Base-by-base conservation (phyloP, 208 protist genomes). In the Acanthamoeba sp. region DNA sequence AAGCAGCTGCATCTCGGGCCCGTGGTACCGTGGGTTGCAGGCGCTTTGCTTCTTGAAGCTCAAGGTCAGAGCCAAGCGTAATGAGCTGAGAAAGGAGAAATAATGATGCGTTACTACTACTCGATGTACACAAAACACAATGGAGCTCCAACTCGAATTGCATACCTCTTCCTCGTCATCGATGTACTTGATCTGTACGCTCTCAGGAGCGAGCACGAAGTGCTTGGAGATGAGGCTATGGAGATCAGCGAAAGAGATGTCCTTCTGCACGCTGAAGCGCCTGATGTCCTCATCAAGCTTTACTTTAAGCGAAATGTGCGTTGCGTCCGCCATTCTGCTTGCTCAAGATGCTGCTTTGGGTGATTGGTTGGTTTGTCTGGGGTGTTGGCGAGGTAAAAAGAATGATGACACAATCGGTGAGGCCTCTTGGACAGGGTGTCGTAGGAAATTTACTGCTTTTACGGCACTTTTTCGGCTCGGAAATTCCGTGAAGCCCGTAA, bases 81-180 rank as follows among this genome's bases (percentile, higher is more conserved):
- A 42, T 55, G 36, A 71, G 62, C 62, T 71, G 62, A 20, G 18
- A 57, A 57, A 57, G 50, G 50, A 22, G 50, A 12, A 16, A 50
- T 50, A 12, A 50, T 12, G 45, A 50, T 50, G 45, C n/a, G n/a
- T n/a, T n/a, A n/a, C n/a, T n/a, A n/a, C 42, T 48, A 48, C 42
- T 14, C 3, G 42, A 14, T 48, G 42, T 3, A 10, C 6, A 3
- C 42, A 48, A 14, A 48, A 48, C 42, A 48, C 10, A 10, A 48
- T 64, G 16, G 52, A 59, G 10, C 52, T 59, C 10, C 10, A 59
- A 29, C 9, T 64, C 16, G 22, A 16, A 64, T 64, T 18, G 14
- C 62, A 18, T 71, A 84, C 73, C 73, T 84, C 73, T 29, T 52
- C 40, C 36, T 84, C 73, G 38, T 84, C 73, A 36, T 84, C 73